Conservation (phyloP, 176 grass and related monocot genomes). For the Areca catechu region DNA sequence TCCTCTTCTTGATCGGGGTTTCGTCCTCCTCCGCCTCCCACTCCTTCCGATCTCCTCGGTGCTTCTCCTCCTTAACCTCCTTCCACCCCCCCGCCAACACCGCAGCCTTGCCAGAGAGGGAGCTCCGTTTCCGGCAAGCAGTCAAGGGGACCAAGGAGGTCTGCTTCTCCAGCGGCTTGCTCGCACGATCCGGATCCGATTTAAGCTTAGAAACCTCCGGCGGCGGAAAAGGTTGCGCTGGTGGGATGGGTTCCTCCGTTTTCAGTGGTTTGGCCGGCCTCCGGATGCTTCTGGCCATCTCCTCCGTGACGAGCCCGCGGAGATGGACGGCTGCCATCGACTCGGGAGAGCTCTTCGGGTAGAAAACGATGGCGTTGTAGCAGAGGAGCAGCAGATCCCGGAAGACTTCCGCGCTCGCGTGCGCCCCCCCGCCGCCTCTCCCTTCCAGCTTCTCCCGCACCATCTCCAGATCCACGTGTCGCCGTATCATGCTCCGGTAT, state of each 20-base stretch:
- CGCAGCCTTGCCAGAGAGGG: conserved; percentile 30
- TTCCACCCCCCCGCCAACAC: not conserved
- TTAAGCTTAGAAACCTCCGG: conserved; percentile 23
- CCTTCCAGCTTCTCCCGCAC: conserved; percentile 38
- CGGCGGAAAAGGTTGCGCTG: not conserved
- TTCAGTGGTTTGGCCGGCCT: conserved; percentile 2
- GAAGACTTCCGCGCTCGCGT: conserved; percentile 54
- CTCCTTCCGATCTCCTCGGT: conserved; percentile 23
- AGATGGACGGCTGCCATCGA: conserved; percentile 36
- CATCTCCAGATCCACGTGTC: conserved; percentile 71
- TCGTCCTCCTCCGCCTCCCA: conserved; percentile 3
- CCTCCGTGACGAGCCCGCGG: conserved; percentile 31
- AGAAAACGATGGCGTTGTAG: conserved; percentile 69
- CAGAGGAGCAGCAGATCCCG: conserved; percentile 72
- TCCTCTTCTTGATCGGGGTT: conserved; percentile 16
- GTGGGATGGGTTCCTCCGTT: no score
- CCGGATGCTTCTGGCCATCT: conserved; percentile 16
- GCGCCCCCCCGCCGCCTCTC: not conserved
- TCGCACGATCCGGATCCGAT: conserved; percentile 34
- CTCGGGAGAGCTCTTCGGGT: conserved; percentile 43
- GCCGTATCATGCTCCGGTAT: conserved; percentile 49
- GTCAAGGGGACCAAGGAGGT: conserved; percentile 25
- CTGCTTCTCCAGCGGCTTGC: conserved; percentile 48
- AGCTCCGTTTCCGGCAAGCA: conserved; percentile 68
- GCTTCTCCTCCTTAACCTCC: conserved; percentile 8